Conservation (phyloP, 2,329 filamentous ascomycete genomes). For the Kalmusia sp. region DNA sequence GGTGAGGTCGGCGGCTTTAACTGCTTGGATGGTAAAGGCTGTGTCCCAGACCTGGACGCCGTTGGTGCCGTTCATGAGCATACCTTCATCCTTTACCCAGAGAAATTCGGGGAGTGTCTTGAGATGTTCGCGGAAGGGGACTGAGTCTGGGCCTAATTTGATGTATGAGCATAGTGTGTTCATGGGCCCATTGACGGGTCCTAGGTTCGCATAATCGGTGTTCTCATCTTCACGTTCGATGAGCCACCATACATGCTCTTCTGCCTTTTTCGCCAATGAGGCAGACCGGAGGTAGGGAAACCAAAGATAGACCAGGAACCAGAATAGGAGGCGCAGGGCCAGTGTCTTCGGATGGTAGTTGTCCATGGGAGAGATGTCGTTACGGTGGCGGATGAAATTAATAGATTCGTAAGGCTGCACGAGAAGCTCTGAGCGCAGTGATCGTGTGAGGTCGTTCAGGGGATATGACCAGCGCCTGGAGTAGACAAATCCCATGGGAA, state of each 20-base stretch:
- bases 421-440: slow-evolving; percentile 82
- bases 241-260: slow-evolving; percentile 81
- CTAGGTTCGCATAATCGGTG: slow-evolving; percentile 84
- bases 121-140: slow-evolving; percentile 76
- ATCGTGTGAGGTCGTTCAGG: slow-evolving; percentile 74
- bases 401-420: slow-evolving; percentile 79
- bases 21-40: slow-evolving; percentile 83
- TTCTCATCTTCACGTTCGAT: slow-evolving; percentile 93
- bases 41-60: slow-evolving; percentile 99
- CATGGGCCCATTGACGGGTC: slow-evolving; percentile 89
- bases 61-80: slow-evolving; percentile 96
- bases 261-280: slow-evolving; percentile 71
- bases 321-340: slow-evolving; percentile 80
- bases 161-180: slow-evolving; percentile 89
- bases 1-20: slow-evolving; percentile 80
- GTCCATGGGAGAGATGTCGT: slow-evolving; percentile 79
- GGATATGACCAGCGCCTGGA: slow-evolving; percentile 82
- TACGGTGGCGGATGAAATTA: slow-evolving; percentile 78
- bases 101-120: slow-evolving; percentile 85
- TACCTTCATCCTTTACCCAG: slow-evolving; percentile 91
- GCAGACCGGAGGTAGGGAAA: slow-evolving; percentile 76
- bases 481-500: slow-evolving; percentile 90
- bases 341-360: slow-evolving; percentile 94
- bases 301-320: slow-evolving; percentile 80
- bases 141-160: slow-evolving; percentile 77